These are phyloP conservation scores for Coemansia sp. DNA, from an alignment of 192 early-diverging fungal species.

Conservation along the genomic window DNA sequence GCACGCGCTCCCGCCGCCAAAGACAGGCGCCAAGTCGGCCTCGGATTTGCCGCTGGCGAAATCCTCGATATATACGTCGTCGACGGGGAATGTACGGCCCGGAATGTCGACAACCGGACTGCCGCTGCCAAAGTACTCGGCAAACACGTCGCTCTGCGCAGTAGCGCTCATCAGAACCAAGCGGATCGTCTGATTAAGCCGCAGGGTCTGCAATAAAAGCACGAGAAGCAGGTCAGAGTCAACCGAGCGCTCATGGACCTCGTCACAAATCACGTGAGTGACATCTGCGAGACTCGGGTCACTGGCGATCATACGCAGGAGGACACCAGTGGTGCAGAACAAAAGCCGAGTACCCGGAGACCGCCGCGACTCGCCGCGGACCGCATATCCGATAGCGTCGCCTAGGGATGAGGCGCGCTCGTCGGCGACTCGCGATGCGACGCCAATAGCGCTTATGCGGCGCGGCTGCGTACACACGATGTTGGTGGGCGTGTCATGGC, in stretches of 20 bases:
- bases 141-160: slow-evolving; percentile 78
- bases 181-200: too few relatives aligned
- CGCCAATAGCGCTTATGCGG: slow-evolving; percentile 73
- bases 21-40: background rate
- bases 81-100: slow-evolving; percentile 77
- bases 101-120: slow-evolving; percentile 69
- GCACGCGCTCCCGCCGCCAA: slow-evolving; percentile 9
- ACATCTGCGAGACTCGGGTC: slow-evolving; percentile 15
- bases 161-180: slow-evolving; percentile 95
- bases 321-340: slow-evolving; percentile 71
- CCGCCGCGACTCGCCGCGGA: slow-evolving; percentile 69
- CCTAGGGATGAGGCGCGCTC: slow-evolving; percentile 52
- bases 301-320: slow-evolving; percentile 59
- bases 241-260: slow-evolving; percentile 83
- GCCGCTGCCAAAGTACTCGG: slow-evolving; percentile 69
- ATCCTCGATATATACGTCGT: slow-evolving; percentile 62
- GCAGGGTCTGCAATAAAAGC: slow-evolving; percentile 65
- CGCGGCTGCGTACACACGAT: slow-evolving; percentile 93
- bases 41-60: background rate
- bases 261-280: slow-evolving; percentile 76
- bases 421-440: slow-evolving; percentile 64
- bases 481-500: slow-evolving; percentile 38
- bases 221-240: slow-evolving; percentile 85
- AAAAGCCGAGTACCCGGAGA: slow-evolving; percentile 57
- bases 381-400: slow-evolving; percentile 58